Base-by-base conservation (phyloP, 2,329 filamentous ascomycete genomes). In the Ascochyta fabae region DNA sequence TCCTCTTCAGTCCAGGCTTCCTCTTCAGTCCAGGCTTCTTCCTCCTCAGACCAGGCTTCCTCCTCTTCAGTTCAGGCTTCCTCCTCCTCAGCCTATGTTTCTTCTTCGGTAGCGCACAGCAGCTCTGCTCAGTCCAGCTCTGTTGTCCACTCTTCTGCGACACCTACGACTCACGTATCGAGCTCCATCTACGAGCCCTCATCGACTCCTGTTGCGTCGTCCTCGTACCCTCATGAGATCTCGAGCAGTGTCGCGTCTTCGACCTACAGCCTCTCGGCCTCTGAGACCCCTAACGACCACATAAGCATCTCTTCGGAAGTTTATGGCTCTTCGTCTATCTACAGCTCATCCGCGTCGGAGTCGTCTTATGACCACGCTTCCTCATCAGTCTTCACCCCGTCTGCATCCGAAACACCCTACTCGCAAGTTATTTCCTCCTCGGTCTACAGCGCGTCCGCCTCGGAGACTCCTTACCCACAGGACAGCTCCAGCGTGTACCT, bases 101-200 rank as follows among this genome's bases (percentile, higher is more conserved):
- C 36, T 16, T 44, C 38, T 39, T 48, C 47, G 39, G 33, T 43
- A 24, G 34, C 24, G 15, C 45, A 29, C 33, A 45, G 26, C 29
- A 53, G 41, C 36, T 42, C 40, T 33, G 29, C 22, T 22, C 33
- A 24, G 9, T 49, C 49, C 15, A 53, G 49, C 45, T 43, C 48
- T 12, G 19, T 33, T 41, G 27, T 36, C 16, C 27, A 31, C 19
- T 46, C 48, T 31, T 54, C 49, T 13, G 35, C 36, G 6, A 54
- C 50, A 4, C 48, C 42, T n/a, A 46, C 38, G 3, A 29, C 40
- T 35, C 27, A 22, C 23, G 31, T n/a, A 2, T 48, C 53, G 19
- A 57, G 53, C 57, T 56, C 57, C n/a, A 22, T 33, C 34, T 42
- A 43, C 15, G 33, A 24, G 16, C 42, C 42, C n/a, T 47, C 47